Evolutionary conservation across 352 stramenopile species (phyloP).

Genomic region (Pythium plurisporium): DNA sequence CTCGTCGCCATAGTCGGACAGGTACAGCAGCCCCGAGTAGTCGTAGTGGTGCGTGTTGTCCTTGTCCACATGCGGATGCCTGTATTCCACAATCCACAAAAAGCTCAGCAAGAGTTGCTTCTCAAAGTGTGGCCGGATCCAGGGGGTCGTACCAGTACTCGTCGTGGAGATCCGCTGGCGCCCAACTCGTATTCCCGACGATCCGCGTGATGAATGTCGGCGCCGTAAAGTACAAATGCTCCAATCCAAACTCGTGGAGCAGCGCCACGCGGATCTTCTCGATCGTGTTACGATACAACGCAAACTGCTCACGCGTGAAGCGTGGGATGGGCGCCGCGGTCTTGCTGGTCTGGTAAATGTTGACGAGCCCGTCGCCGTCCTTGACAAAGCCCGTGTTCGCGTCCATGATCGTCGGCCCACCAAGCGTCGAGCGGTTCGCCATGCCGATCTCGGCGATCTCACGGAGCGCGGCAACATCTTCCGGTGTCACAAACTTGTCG

Average conservation of each 20-base stretch:
- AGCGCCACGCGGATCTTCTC: constrained; percentile 72
- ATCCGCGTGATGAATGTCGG: constrained; percentile 92
- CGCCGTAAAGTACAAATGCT: constrained; percentile 88
- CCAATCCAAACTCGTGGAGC: constrained; percentile 75
- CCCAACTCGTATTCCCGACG: constrained; percentile 81
- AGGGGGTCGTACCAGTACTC: constrained; percentile 72
- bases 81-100: constrained; percentile 10
- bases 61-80: constrained; percentile 90
- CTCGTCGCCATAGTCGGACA: constrained; percentile 74
- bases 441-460: constrained; percentile 84
- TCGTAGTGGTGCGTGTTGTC: constrained; percentile 93
- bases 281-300: constrained; percentile 75
- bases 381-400: constrained; percentile 88
- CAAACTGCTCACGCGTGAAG: constrained; percentile 82
- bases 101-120: too few species aligned
- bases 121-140: not conserved
- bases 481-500: constrained; percentile 67
- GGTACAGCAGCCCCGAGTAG: constrained; percentile 89
- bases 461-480: constrained; percentile 65
- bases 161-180: constrained; percentile 78
- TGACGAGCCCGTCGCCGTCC: constrained; percentile 81
- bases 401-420: constrained; percentile 91
- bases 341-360: constrained; percentile 76
- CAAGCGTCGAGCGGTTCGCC: constrained; percentile 57
- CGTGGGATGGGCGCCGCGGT: constrained; percentile 38